Percentiles rank a stretch among this genome's conserved stretches.
Conservation (phyloP, 148 eudicot species). For the Cornus suecica region DNA sequence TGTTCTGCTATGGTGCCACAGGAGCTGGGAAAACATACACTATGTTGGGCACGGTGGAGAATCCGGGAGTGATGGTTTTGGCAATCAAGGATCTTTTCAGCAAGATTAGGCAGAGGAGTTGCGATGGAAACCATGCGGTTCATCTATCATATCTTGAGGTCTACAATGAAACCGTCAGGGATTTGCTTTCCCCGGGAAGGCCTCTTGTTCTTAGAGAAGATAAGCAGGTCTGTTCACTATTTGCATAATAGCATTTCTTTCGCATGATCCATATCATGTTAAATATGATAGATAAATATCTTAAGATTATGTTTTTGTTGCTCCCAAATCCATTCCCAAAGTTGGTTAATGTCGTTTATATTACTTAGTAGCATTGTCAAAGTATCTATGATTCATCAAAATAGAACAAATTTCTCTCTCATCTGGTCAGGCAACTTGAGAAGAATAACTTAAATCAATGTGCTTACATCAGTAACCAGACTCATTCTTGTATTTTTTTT, state of each 20-base stretch:
- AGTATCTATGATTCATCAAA: neutral
- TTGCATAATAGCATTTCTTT: neutral
- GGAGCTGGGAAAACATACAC: constrained; percentile 94
- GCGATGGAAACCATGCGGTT: constrained; percentile 76
- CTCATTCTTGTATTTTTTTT: neutral
- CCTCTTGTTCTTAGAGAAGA: constrained; percentile 86
- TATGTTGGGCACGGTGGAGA: constrained; percentile 78
- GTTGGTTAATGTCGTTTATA: too few relatives aligned
- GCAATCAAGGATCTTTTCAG: constrained; percentile 84
- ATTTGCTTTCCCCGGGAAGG: constrained; percentile 87
- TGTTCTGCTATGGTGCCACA: constrained; percentile 89
- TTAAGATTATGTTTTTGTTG: neutral
- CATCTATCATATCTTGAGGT: constrained; percentile 89
- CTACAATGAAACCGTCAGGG: constrained; percentile 89
- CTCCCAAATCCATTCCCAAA: too few relatives aligned
- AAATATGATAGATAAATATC: neutral
- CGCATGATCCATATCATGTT: neutral
- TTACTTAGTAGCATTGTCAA: neutral
- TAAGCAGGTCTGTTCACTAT: constrained; percentile 50
- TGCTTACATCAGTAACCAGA: neutral
- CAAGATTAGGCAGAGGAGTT: constrained; percentile 77
- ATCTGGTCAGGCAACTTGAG: neutral
- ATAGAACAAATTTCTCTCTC: neutral
- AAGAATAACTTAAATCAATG: neutral
- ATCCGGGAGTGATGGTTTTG: constrained; percentile 86